These are phyloP conservation scores for Mycena galericulata DNA, from an alignment of 768 basidiomycete genomes.

Conservation along the genomic window DNA sequence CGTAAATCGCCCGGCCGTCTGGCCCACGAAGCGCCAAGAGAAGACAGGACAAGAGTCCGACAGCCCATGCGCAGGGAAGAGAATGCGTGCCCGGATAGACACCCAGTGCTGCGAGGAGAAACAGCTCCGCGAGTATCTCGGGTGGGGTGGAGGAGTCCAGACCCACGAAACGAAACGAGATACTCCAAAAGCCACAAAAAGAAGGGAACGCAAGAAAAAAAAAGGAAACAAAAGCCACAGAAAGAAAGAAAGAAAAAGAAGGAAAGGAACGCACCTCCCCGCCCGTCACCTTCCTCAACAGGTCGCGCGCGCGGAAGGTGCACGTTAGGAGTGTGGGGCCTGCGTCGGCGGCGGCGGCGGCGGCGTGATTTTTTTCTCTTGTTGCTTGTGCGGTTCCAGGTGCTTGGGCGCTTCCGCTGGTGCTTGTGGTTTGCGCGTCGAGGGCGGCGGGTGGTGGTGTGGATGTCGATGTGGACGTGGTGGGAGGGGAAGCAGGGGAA, in stretches of 20 bases:
- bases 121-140: too few species aligned
- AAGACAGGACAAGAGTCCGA: background rate
- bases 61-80: too few species aligned
- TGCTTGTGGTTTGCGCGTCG: background rate
- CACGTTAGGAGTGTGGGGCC: constrained; percentile 59
- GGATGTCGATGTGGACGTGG: background rate
- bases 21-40: too few species aligned
- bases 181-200: background rate
- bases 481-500: background rate
- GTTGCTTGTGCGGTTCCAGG: too few species aligned
- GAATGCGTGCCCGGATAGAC: too few species aligned
- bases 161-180: too few species aligned
- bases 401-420: too few species aligned
- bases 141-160: too few species aligned
- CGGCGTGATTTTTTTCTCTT: constrained; percentile 36
- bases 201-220: background rate
- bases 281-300: constrained; percentile 45
- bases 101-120: too few species aligned
- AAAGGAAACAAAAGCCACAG: background rate
- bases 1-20: too few species aligned
- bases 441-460: too few species aligned
- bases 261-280: constrained; percentile 6
- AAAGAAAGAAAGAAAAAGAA: background rate
- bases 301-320: constrained; percentile 62
- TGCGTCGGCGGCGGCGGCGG: too few species aligned